A percentile compares a stretch with the other conserved stretches of the same genome.
Conservation (phyloP, 2,329 filamentous ascomycete genomes). For the Incumbomyces delicatus region DNA sequence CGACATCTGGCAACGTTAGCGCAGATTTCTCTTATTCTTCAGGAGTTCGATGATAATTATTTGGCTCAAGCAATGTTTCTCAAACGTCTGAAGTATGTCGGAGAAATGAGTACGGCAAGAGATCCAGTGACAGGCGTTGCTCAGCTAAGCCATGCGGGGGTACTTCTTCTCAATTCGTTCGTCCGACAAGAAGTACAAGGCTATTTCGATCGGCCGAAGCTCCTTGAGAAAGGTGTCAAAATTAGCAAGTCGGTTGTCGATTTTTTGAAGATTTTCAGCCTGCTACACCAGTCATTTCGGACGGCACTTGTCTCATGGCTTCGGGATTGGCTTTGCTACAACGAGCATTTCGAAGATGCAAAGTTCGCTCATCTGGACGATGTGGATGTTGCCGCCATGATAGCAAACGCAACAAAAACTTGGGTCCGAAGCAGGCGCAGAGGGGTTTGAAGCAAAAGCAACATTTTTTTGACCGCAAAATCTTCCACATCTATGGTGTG, state of each 20-base stretch:
- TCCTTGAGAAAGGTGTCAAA: background rate
- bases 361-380: background rate
- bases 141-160: background rate
- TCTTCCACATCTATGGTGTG: too few relatives aligned
- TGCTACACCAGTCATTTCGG: background rate
- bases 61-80: slow-evolving; percentile 4
- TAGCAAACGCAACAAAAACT: background rate
- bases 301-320: slow-evolving; percentile 2
- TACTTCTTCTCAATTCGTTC: slow-evolving; percentile 5
- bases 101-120: slow-evolving; percentile 5
- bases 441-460: background rate
- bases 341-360: background rate
- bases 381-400: background rate
- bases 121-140: background rate
- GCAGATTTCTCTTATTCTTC: background rate
- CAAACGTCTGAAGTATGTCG: slow-evolving; percentile 6
- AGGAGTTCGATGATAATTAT: slow-evolving; percentile 2
- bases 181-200: slow-evolving; percentile 5
- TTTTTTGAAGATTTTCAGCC: slow-evolving; percentile 1
- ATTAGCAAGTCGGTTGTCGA: slow-evolving; percentile 2
- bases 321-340: slow-evolving; percentile 1
- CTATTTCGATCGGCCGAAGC: slow-evolving; percentile 2
- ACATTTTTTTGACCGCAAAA: background rate
- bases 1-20: slow-evolving; percentile 1
- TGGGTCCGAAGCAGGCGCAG: background rate